Percentiles rank a stretch among this genome's conserved stretches.
Conservation (phyloP, 202 grass and related monocot species). For the Eragrostis tef region DNA sequence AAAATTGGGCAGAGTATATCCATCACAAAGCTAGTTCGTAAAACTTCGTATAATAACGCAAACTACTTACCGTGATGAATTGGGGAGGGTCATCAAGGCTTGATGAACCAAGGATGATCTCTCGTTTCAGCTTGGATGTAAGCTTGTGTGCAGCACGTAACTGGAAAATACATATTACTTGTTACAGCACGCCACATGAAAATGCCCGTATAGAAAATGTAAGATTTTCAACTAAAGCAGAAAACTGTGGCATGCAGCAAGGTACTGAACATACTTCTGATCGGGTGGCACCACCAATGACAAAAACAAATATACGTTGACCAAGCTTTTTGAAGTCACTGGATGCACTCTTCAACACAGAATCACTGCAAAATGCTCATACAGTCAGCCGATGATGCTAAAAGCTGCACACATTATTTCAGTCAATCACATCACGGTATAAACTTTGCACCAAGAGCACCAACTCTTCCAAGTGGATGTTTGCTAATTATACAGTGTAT, state of each 20-base stretch:
- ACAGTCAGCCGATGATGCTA: constrained; percentile 21
- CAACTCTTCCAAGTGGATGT: neutral
- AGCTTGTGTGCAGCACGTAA: constrained; percentile 80
- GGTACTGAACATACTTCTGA: constrained; percentile 69
- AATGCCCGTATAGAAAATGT: constrained; percentile 33
- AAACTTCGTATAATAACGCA: too few species aligned
- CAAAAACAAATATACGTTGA: constrained; percentile 91
- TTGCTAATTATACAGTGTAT: neutral
- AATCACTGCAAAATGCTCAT: constrained; percentile 70
- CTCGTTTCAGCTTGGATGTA: constrained; percentile 83
- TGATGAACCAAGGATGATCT: constrained; percentile 88
- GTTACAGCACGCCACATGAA: constrained; percentile 30
- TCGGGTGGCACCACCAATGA: constrained; percentile 86
- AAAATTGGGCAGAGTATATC: neutral
- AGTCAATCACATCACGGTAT: neutral
- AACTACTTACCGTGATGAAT: constrained; percentile 87
- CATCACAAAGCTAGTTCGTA: constrained; percentile 16
- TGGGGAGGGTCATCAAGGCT: constrained; percentile 78
- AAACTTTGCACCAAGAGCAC: neutral
- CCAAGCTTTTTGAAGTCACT: constrained; percentile 87
- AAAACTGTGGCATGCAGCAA: neutral
- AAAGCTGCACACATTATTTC: constrained; percentile 31
- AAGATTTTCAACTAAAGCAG: neutral
- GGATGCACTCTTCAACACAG: constrained; percentile 78
- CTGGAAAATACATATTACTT: constrained; percentile 54